Conservation (phyloP, 2,329 filamentous ascomycete genomes). For the Colletotrichum aenigma region DNA sequence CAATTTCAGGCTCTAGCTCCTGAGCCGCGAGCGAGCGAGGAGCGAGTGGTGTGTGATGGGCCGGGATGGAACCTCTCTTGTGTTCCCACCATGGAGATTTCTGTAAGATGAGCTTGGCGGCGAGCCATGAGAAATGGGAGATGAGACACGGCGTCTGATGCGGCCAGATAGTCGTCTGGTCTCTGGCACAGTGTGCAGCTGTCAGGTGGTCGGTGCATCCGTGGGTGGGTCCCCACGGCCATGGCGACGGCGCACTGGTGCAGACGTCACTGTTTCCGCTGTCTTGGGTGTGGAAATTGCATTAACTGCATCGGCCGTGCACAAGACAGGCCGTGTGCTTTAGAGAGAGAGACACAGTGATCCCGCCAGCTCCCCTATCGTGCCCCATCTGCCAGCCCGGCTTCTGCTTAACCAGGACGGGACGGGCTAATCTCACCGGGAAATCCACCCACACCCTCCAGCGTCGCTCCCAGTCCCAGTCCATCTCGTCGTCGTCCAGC, state of each 20-base stretch:
- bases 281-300: background rate
- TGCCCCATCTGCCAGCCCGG: slow-evolving; percentile 24
- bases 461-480: background rate
- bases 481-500: background rate
- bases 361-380: slow-evolving; percentile 28
- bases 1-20: slow-evolving; percentile 11
- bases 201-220: background rate
- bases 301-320: background rate
- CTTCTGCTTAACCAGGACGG: slow-evolving; percentile 18
- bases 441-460: slow-evolving; percentile 43
- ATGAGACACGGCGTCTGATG: slow-evolving; percentile 21
- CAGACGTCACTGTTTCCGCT: background rate
- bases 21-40: background rate
- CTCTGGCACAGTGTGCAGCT: slow-evolving; percentile 6
- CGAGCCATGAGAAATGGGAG: slow-evolving; percentile 14
- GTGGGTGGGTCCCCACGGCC: background rate
- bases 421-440: slow-evolving; percentile 46
- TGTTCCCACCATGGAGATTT: slow-evolving; percentile 21
- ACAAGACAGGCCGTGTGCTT: background rate
- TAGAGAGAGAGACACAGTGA: background rate
- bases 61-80: slow-evolving; percentile 11
- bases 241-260: background rate
- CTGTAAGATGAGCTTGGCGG: slow-evolving; percentile 19
- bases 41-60: background rate
- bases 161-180: slow-evolving; percentile 17